Evolutionary conservation across 2,329 filamentous ascomycete genomes (phyloP), one percentile per base, ranked within the genome.

Genomic region (Daldinia eschscholtzii): DNA sequence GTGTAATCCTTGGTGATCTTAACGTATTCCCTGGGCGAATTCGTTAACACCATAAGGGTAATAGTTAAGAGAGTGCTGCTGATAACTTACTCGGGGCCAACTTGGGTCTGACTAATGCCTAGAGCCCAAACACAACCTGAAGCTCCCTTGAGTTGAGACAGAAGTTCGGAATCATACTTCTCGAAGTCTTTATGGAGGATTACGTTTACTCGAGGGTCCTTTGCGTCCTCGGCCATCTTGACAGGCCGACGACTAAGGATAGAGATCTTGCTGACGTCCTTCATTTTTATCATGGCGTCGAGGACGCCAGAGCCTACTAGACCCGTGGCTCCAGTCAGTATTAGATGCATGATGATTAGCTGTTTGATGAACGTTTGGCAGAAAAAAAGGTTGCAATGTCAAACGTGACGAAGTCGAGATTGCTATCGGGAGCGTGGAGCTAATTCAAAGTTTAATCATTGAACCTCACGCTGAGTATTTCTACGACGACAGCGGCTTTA

Each of bases 61-160:
- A 6, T 10, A 44, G 30, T 26, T 33, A n/a, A 35, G 10, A 7
- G 10, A 9, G 6, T 46, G 35, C 6, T 5, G 23, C n/a, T 6
- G n/a, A 44, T 13, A 15, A 71, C 85, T 67, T 74, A 90, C 85
- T 90, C 87, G 67, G 87, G 88, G 64, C 76, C 76, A 6, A 92
- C 90, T 44, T 85, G 80, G 10, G 78, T 87, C 74, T 89, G 86
- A 68, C 86, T 89, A 55, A 90, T 88, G 0, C 92, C 92, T 52
- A 91, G 82, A 0, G 92, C 91, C 92, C 92, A 94, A 1, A 94
- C 89, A 66, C 89, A 91, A 1, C 89, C 91, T 6, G 85, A 81
- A 0, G 91, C 92, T 23, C 87, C 91, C 59, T 84, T 83, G 0
- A 94, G 82, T 75, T 90, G 82, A 26, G 79, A 70, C 9, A 93